Evolutionary conservation across 257 asterid species (phyloP).

Genomic region (Solanum pinnatisectum): DNA sequence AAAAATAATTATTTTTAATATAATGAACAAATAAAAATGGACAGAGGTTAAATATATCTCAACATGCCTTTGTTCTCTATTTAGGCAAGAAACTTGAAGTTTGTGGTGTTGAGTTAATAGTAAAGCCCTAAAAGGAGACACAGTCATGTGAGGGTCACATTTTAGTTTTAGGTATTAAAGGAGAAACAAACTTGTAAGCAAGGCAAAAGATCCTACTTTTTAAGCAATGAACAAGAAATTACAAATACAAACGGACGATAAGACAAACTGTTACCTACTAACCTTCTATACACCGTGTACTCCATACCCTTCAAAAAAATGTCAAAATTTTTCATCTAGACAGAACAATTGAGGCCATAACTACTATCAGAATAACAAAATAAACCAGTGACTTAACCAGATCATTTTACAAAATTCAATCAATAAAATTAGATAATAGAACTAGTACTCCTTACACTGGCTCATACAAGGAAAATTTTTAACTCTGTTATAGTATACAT

Average conservation of each 20-base stretch:
- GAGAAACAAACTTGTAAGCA: slow-evolving; percentile 4
- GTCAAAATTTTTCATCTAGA: not conserved
- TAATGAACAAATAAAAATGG: too few relatives aligned
- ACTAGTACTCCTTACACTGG: not conserved
- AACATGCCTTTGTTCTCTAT: not conserved
- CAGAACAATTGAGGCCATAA: not conserved
- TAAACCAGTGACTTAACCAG: not conserved
- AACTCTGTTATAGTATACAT: not conserved
- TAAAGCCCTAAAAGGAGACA: not conserved
- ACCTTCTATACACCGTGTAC: not conserved
- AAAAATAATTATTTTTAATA: too few relatives aligned
- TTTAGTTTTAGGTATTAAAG: not conserved
- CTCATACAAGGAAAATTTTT: not conserved
- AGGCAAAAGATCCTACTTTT: slow-evolving; percentile 9
- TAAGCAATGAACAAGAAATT: not conserved
- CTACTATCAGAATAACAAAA: not conserved
- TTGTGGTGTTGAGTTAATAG: not conserved
- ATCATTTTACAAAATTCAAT: not conserved
- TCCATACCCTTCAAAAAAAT: not conserved
- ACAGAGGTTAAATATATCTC: not conserved
- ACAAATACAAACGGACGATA: not conserved
- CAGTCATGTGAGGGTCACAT: slow-evolving; percentile 21
- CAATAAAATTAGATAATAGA: not conserved
- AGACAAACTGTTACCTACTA: not conserved
- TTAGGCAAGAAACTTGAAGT: not conserved